These are phyloP conservation scores for Sugiyamaella lignohabitans DNA, from an alignment of 805 yeast species.

Conservation along the genomic window DNA sequence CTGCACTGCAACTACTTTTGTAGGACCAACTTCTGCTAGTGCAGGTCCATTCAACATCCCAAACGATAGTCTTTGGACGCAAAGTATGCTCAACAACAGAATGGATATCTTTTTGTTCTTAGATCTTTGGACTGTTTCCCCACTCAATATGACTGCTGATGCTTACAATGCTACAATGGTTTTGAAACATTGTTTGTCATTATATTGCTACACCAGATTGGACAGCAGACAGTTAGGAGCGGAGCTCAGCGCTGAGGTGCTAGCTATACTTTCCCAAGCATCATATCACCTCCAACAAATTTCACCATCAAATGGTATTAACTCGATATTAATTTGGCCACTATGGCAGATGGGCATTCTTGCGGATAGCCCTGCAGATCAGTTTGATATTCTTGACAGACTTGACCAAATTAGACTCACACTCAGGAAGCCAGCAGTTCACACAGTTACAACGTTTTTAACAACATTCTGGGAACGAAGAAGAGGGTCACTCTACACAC, in stretches of 20 bases:
- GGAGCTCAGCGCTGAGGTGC: not conserved
- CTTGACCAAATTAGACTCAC: conserved; percentile 1
- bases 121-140: conserved; percentile 4
- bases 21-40: not conserved
- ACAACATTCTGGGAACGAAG: not conserved
- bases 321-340: conserved; percentile 12
- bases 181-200: conserved; percentile 10
- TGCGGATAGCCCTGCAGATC: conserved; percentile 5
- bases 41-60: not conserved
- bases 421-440: not conserved
- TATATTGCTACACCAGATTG: conserved; percentile 11
- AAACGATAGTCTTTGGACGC: conserved; percentile 3
- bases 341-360: conserved; percentile 16
- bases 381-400: conserved; percentile 1
- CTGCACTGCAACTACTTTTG: not conserved
- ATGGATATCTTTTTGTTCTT: conserved; percentile 8
- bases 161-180: conserved; percentile 11
- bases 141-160: conserved; percentile 6
- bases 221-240: conserved; percentile 9
- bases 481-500: not conserved
- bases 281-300: conserved; percentile 6
- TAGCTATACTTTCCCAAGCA: conserved; percentile 3
- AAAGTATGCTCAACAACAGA: not conserved
- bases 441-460: not conserved
- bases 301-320: conserved; percentile 4